Conservation (phyloP, 2,329 filamentous ascomycete species). For the Dothistroma septosporum region DNA sequence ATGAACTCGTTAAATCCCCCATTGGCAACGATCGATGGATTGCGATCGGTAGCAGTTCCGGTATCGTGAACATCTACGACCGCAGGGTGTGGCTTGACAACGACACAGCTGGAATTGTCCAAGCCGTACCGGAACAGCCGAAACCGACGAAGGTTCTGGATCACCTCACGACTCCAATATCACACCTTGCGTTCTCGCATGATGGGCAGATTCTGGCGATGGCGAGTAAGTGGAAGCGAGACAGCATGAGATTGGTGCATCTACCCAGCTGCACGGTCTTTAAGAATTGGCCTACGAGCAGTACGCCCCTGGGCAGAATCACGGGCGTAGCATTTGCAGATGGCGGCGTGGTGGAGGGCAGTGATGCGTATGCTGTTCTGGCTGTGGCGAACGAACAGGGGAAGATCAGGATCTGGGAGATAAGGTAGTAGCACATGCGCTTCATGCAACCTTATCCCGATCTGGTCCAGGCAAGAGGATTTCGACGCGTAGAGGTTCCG, state of each 20-base stretch:
- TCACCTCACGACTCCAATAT: slow-evolving; percentile 82
- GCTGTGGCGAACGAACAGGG: slow-evolving; percentile 86
- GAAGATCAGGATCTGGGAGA: slow-evolving; percentile 88
- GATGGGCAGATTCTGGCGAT: slow-evolving; percentile 89
- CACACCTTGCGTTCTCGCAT: slow-evolving; percentile 72
- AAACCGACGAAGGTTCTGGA: slow-evolving; percentile 71
- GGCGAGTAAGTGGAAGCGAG: slow-evolving; percentile 80
- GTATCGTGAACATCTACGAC: slow-evolving; percentile 92
- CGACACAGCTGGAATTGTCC: slow-evolving; percentile 8
- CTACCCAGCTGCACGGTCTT: slow-evolving; percentile 90
- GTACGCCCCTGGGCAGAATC: slow-evolving; percentile 82
- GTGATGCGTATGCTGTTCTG: slow-evolving; percentile 52
- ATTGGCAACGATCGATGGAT: slow-evolving; percentile 85
- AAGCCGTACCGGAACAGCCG: slow-evolving; percentile 58
- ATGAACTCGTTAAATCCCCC: slow-evolving; percentile 50
- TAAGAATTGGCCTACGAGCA: slow-evolving; percentile 91
- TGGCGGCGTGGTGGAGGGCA: slow-evolving; percentile 33
- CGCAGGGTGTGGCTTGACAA: slow-evolving; percentile 57
- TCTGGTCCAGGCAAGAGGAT: no score
- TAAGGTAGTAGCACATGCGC: slow-evolving; percentile 38
- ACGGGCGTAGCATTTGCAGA: slow-evolving; percentile 52
- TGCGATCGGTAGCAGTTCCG: slow-evolving; percentile 77
- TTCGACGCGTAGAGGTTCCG: no score
- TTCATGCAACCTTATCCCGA: no score
- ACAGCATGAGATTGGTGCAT: slow-evolving; percentile 82